Base-by-base conservation (phyloP, 306 rosid genomes). In the Casuarina cunninghamiana region DNA sequence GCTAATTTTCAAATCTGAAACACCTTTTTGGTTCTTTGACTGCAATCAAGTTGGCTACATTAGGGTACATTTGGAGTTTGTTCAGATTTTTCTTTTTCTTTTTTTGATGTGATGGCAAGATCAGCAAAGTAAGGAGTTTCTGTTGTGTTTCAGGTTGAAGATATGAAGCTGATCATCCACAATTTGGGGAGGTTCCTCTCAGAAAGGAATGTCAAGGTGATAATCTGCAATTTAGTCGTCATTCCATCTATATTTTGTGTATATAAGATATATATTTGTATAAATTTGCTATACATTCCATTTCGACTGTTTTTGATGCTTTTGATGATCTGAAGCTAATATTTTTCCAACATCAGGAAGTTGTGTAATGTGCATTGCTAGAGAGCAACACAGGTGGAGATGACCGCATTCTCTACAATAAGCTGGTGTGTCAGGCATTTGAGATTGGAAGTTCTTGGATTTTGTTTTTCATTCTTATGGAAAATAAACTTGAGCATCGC, bases 351-450 rank as follows among this genome's bases (percentile, higher is more conserved):
- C 81, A 69, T 73, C 92, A 95, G 99, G 99, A 95, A 78, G 97
- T 95, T 53, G 99, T 93, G 60, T 97, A 93, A 79, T 93, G 97
- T 85, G 97, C 97, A 71, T 86, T 95, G 81, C 82, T 95, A 78
- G 97, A 95, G 89, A 93, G 94, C 88, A 95, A 88, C 85, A 95
- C 97, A 0, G 99, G 97, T 53, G 87, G 99, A 88, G 97, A 95
- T 19, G 96, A 95, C 53, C 89, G 89, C 54, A 93, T 95, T 72
- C 97, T 95, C 61, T 95, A 95, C 82, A 82, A 78, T 19, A 95
- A 95, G 90, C 87, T 95, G 76, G 96, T 87, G 72, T 93, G 91
- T 79, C 50, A 45, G 90, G 77, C 54, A 62, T 87, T 76, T 89
- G 92, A 88, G 69, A 71, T 83, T 42, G 79, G 85, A 73, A 37